Percentiles rank a stretch among this genome's conserved stretches.
Evolutionary conservation across 176 grass and related monocot genomes (phyloP).

Genomic region (Cenchrus purpureus): DNA sequence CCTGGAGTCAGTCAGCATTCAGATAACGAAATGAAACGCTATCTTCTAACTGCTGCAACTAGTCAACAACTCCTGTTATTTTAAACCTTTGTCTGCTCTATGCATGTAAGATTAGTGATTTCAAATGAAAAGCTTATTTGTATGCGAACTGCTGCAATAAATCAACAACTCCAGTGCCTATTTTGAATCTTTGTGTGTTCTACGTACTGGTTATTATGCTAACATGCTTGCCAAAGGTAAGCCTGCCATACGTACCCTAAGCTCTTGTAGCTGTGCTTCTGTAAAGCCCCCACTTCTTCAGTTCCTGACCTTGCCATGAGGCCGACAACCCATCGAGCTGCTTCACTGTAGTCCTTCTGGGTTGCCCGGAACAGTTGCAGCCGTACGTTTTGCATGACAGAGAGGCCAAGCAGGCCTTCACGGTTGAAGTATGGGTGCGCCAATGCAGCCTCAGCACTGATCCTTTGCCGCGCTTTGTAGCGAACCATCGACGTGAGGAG

Average conservation of each 20-base stretch:
- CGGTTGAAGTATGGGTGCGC: conserved; percentile 89
- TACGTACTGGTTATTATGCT: not conserved
- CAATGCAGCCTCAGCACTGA: conserved; percentile 78
- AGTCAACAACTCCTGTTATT: not conserved
- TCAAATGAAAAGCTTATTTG: not conserved
- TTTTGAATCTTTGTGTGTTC: not conserved
- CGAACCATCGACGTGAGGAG: conserved; percentile 83
- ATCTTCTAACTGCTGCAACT: not conserved
- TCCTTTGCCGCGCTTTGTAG: conserved; percentile 85
- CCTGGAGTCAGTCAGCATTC: not conserved
- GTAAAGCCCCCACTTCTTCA: conserved; percentile 84
- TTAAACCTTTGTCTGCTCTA: not conserved
- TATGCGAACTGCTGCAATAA: conserved; percentile 7
- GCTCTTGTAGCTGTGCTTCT: conserved; percentile 95
- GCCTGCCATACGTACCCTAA: conserved; percentile 54
- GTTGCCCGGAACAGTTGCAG: conserved; percentile 85
- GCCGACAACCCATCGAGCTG: conserved; percentile 71
- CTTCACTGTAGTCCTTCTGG: conserved; percentile 92
- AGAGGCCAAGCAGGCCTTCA: conserved; percentile 87
- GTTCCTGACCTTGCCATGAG: conserved; percentile 93
- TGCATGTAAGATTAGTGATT: not conserved
- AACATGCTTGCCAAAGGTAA: not conserved
- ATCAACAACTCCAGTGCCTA: not conserved
- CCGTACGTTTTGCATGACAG: conserved; percentile 80
- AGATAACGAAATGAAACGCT: not conserved